Evolutionary conservation across 176 grass and related monocot genomes (phyloP).

Genomic region (Musa beccarii): DNA sequence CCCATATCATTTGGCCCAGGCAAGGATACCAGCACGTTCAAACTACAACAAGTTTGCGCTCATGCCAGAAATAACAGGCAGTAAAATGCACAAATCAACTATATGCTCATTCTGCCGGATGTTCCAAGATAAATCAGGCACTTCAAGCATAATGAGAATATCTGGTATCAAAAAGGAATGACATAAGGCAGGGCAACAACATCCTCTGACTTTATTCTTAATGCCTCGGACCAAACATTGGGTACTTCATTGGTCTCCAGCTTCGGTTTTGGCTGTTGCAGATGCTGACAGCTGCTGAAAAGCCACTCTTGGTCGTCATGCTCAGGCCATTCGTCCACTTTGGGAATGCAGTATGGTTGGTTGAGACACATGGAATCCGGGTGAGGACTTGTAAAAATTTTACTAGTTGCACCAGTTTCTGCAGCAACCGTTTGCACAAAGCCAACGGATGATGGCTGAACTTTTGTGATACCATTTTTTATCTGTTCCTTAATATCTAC

Average conservation of each 20-base stretch:
- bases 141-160: background rate
- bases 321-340: conserved; percentile 17
- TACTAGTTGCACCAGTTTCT: background rate
- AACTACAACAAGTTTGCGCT: background rate
- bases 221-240: conserved; percentile 37
- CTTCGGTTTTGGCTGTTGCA: conserved; percentile 9
- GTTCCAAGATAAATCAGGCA: background rate
- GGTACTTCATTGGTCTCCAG: conserved; percentile 8
- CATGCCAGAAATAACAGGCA: conserved; percentile 12
- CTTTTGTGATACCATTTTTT: conserved; percentile 11
- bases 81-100: conserved; percentile 2
- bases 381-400: conserved; percentile 20
- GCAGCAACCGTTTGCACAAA: conserved; percentile 8
- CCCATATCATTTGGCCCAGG: background rate
- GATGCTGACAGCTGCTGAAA: conserved; percentile 14
- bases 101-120: background rate
- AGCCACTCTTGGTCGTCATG: conserved; percentile 44
- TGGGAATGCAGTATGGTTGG: conserved; percentile 34
- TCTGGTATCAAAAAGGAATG: conserved; percentile 33
- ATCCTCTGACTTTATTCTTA: conserved; percentile 22
- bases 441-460: conserved; percentile 24
- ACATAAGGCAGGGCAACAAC: conserved; percentile 48
- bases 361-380: conserved; percentile 42
- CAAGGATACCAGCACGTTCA: background rate
- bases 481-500: conserved; percentile 11